Conservation (phyloP, 495 filamentous ascomycete genomes). For the Xylaria sp. region DNA sequence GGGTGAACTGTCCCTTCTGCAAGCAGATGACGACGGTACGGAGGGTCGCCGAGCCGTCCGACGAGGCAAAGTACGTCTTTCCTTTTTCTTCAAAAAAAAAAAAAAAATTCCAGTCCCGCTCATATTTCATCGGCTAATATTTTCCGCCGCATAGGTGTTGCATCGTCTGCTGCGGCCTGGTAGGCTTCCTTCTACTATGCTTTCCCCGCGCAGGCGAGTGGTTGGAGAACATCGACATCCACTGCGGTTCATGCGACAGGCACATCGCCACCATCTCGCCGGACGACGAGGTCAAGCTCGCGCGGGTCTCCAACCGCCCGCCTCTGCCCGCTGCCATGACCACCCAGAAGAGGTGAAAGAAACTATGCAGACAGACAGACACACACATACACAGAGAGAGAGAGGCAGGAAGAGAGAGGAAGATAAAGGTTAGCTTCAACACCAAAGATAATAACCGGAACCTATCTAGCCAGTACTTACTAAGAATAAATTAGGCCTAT, state of each 20-base stretch:
- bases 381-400: background rate
- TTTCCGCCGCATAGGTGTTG: background rate
- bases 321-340: background rate
- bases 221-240: conserved; percentile 14
- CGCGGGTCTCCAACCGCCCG: background rate
- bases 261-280: conserved; percentile 11
- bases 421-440: background rate
- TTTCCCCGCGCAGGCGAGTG: background rate
- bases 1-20: conserved; percentile 9
- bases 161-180: background rate
- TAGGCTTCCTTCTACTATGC: background rate
- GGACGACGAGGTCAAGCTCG: background rate
- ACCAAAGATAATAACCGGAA: background rate
- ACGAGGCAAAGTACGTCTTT: conserved; percentile 6
- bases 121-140: background rate
- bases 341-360: background rate
- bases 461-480: background rate
- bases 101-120: background rate
- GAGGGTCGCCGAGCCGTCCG: conserved; percentile 8
- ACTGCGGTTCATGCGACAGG: conserved; percentile 17
- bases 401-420: too few species aligned
- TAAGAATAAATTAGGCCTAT: background rate
- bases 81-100: too few species aligned
- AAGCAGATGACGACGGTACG: conserved; percentile 14
- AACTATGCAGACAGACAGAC: too few species aligned